Base-by-base conservation (phyloP, 2,329 filamentous ascomycete species). In the Lecanicillium sp. region DNA sequence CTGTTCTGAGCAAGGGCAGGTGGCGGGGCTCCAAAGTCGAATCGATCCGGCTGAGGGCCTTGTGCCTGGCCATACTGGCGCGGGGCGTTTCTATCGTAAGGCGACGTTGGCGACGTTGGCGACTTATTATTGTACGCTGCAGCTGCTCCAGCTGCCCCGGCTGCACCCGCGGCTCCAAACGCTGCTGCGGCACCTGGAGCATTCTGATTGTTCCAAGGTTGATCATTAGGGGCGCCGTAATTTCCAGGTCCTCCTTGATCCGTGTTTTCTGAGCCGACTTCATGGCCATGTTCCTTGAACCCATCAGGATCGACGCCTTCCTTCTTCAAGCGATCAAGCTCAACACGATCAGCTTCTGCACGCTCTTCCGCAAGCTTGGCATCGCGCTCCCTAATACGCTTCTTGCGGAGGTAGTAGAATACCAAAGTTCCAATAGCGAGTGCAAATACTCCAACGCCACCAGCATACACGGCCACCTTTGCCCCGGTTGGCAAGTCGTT, bases 321-420 rank as follows among this genome's bases (percentile, higher is more conserved):
- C 44, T 61, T 65, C 40, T 63, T 58, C 58, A 71, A 70, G 11
- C 63, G 57, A 45, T 73, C 68, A 29, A 75, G 54, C 51, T 77
- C 74, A 3, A 66, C 44, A 29, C 67, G 68, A 47, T 77, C 72
- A 8, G 63, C 54, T 35, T 69, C 60, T 20, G 63, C 58, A 37
- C 60, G 59, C 40, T 65, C 58, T 25, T 62, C 62, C 13, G 67
- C 70, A 8, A 62, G 41, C 28, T 61, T 60, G 28, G 73, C 72
- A 52, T 80, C 76, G 16, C 50, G 52, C 15, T 63, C 62, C 11
- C 77, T 77, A 0, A 58, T 59, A 30, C 68, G 65, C 28, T 75
- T 68, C 54, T 79, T 73, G 30, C 65, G 64, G 51, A 75, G 59
- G 57, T 70, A 78, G 61, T 71, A 75, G 51, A 73, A 70, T 15